Percentiles rank a stretch among this genome's conserved stretches.
These are phyloP conservation scores for Colletotrichum sp. DNA, from an alignment of 2,329 filamentous ascomycete species.

Conservation along the genomic window DNA sequence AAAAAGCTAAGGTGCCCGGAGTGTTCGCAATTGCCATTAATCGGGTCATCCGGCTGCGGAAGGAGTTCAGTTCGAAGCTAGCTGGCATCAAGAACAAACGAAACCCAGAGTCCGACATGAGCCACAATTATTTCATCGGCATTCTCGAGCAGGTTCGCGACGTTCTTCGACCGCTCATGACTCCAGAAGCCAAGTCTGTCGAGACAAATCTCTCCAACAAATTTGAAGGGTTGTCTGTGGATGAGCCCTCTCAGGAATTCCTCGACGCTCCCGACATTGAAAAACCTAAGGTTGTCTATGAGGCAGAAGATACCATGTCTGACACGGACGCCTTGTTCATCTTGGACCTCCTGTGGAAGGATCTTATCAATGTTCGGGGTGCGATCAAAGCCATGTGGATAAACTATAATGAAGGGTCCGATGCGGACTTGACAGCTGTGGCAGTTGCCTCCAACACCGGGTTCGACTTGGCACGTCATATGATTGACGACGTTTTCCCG, in stretches of 20 bases:
- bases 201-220: constrained; percentile 27
- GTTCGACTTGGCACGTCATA: constrained; percentile 33
- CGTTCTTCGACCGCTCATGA: constrained; percentile 29
- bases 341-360: constrained; percentile 29
- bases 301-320: neutral
- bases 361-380: constrained; percentile 32
- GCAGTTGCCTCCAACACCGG: constrained; percentile 42
- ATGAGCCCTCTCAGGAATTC: constrained; percentile 43
- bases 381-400: constrained; percentile 35
- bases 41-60: constrained; percentile 39
- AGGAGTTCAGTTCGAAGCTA: constrained; percentile 29
- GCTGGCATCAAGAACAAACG: constrained; percentile 16
- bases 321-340: constrained; percentile 31
- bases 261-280: constrained; percentile 33
- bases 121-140: constrained; percentile 38
- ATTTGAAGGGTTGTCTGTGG: constrained; percentile 38
- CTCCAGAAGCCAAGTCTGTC: neutral
- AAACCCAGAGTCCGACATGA: constrained; percentile 27
- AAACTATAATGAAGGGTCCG: constrained; percentile 23
- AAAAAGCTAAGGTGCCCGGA: constrained; percentile 29
- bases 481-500: constrained; percentile 34
- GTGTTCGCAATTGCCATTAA: constrained; percentile 35
- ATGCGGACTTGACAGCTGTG: constrained; percentile 33
- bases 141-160: constrained; percentile 38
- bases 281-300: constrained; percentile 10